phyloP scores from a whole-genome alignment of 176 grass and related monocot species.

The Zea luxurians region DNA sequence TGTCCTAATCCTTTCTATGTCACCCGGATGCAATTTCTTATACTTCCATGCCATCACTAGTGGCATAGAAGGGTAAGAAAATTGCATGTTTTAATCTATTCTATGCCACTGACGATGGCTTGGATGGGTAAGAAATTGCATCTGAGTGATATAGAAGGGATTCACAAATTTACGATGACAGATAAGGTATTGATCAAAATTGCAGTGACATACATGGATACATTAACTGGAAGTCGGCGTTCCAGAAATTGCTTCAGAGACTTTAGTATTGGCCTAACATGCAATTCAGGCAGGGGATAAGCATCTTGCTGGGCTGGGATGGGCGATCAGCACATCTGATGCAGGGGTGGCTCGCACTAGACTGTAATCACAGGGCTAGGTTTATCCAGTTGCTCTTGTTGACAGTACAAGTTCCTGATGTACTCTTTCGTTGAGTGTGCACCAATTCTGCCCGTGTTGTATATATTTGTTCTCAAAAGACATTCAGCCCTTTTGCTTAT shows the following conservation, averaged over 20 bases:
- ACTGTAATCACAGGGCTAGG: background rate
- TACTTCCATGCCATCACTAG: too few species aligned
- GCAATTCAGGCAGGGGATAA: background rate
- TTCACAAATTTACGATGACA: too few species aligned
- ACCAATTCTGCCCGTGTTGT: background rate
- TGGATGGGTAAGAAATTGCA: too few species aligned
- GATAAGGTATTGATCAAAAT: too few species aligned
- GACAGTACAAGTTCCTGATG: background rate
- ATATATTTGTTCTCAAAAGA: background rate
- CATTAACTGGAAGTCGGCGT: conserved; percentile 9
- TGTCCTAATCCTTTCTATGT: too few species aligned
- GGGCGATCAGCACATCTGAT: background rate
- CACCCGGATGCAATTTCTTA: too few species aligned
- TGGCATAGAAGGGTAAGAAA: too few species aligned
- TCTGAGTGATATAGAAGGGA: too few species aligned
- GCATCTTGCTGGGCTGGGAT: background rate
- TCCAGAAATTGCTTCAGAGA: background rate
- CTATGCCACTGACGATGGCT: too few species aligned
- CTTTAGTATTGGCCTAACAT: background rate
- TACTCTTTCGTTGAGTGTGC: background rate
- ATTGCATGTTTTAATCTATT: too few species aligned
- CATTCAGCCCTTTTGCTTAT: background rate
- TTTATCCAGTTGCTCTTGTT: background rate
- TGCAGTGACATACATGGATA: background rate
- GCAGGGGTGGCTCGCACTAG: background rate